These are phyloP conservation scores for Penicillium daleae DNA, from an alignment of 495 filamentous ascomycete genomes.

Conservation along the genomic window DNA sequence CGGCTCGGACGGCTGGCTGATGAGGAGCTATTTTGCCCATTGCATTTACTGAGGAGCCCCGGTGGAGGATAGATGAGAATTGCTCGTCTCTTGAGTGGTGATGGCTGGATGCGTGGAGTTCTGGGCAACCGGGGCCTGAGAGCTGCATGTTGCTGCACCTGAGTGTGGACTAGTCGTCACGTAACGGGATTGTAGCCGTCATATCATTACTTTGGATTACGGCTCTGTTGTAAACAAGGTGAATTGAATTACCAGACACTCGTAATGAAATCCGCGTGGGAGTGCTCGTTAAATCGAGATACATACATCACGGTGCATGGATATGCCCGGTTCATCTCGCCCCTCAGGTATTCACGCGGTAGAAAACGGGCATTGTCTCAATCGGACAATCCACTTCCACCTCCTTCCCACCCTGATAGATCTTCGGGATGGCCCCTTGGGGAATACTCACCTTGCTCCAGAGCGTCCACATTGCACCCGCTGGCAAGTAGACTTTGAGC, in stretches of 20 bases:
- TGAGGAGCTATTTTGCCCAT: background rate
- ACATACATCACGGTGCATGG: background rate
- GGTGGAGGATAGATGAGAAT: background rate
- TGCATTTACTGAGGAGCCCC: background rate
- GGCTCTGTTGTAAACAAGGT: background rate
- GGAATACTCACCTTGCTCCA: conserved; percentile 30
- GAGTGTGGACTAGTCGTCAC: conserved; percentile 12
- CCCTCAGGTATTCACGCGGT: conserved; percentile 18
- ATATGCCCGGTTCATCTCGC: background rate
- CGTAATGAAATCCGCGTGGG: background rate
- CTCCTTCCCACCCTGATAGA: conserved; percentile 39
- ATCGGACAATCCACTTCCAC: conserved; percentile 51
- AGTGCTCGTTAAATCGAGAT: background rate
- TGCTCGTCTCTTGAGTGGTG: conserved; percentile 6
- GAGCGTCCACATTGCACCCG: conserved; percentile 47
- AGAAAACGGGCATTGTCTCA: conserved; percentile 56
- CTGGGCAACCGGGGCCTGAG: conserved; percentile 2
- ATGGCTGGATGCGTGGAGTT: conserved; percentile 12
- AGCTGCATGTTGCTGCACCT: conserved; percentile 14
- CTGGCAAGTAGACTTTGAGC: conserved; percentile 51
- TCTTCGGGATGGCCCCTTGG: conserved; percentile 7
- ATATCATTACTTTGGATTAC: conserved; percentile 14
- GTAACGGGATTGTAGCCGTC: conserved; percentile 12
- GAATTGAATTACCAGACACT: conserved; percentile 1
- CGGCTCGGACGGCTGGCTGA: conserved; percentile 10